Evolutionary conservation across 140 eudicot genomes (phyloP).

Genomic region (Erigeron philadelphicus): DNA sequence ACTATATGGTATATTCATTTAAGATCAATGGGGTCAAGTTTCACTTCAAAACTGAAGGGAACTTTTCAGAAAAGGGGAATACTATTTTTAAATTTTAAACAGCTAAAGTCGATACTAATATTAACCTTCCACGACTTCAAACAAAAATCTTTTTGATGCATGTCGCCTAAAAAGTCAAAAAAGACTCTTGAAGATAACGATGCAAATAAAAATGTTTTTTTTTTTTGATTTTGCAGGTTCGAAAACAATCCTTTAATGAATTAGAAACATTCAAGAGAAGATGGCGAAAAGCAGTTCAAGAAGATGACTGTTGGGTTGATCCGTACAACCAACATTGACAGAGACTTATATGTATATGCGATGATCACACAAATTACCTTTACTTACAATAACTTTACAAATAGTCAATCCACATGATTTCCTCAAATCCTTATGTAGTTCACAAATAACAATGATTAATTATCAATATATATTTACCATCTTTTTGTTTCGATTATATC

Average conservation of each 20-base stretch:
- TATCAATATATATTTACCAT: slow-evolving; percentile 24
- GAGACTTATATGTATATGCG: slow-evolving; percentile 1
- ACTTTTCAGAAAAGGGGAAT: background rate
- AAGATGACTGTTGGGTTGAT: slow-evolving; percentile 78
- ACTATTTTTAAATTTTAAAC: too few species aligned
- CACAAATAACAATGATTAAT: slow-evolving; percentile 29
- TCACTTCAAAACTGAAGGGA: background rate
- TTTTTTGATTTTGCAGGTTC: slow-evolving; percentile 44
- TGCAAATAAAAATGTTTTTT: background rate
- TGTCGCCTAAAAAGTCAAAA: slow-evolving; percentile 13
- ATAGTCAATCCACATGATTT: slow-evolving; percentile 23
- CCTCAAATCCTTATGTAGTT: slow-evolving; percentile 29
- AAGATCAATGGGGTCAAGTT: background rate
- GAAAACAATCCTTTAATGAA: slow-evolving; percentile 54
- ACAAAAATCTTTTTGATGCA: background rate
- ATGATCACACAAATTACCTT: slow-evolving; percentile 22
- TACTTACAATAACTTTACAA: slow-evolving; percentile 20
- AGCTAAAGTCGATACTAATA: background rate
- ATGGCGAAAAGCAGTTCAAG: slow-evolving; percentile 64
- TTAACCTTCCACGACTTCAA: background rate
- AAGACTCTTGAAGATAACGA: background rate
- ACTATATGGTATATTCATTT: too few species aligned
- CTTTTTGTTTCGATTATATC: slow-evolving; percentile 12
- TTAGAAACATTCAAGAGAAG: slow-evolving; percentile 60
- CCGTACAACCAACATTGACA: slow-evolving; percentile 45